Conservation (phyloP, 2,329 filamentous ascomycete genomes). For the Graphilbum fragrans region DNA sequence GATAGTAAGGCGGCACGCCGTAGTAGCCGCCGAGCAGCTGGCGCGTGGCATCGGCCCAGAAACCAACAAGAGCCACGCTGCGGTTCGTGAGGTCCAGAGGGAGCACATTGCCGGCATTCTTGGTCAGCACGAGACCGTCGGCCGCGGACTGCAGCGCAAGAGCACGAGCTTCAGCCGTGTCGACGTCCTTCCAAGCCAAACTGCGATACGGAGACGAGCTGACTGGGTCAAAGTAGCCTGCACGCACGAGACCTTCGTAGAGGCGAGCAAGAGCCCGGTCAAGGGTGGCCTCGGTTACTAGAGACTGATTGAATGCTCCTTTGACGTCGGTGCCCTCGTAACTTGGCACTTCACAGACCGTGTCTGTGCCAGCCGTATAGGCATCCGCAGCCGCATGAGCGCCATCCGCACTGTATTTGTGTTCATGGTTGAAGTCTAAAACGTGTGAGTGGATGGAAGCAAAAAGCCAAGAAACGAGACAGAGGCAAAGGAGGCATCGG, state of each 20-base stretch:
- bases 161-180: slow-evolving; percentile 36
- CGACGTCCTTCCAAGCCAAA: slow-evolving; percentile 42
- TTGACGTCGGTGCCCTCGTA: slow-evolving; percentile 14
- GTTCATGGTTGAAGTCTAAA: slow-evolving; percentile 10
- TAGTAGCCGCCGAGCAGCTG: slow-evolving; percentile 49
- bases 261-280: slow-evolving; percentile 37
- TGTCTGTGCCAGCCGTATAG: slow-evolving; percentile 24
- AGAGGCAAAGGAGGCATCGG: background rate
- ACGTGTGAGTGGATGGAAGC: slow-evolving; percentile 10
- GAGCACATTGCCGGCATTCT: slow-evolving; percentile 39
- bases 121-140: slow-evolving; percentile 35
- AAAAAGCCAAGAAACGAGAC: background rate
- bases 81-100: slow-evolving; percentile 40
- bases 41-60: slow-evolving; percentile 32
- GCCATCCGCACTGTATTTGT: slow-evolving; percentile 17
- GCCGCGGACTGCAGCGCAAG: slow-evolving; percentile 43
- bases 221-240: slow-evolving; percentile 44
- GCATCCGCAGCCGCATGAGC: slow-evolving; percentile 14
- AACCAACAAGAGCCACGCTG: slow-evolving; percentile 33
- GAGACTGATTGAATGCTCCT: slow-evolving; percentile 16
- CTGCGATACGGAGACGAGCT: slow-evolving; percentile 28
- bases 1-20: slow-evolving; percentile 42
- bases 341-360: slow-evolving; percentile 15
- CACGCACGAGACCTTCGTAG: slow-evolving; percentile 39
- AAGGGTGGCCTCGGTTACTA: slow-evolving; percentile 30